phyloP scores from a whole-genome alignment of 208 protist genomes.

The Trypanosoma cruzi region DNA sequence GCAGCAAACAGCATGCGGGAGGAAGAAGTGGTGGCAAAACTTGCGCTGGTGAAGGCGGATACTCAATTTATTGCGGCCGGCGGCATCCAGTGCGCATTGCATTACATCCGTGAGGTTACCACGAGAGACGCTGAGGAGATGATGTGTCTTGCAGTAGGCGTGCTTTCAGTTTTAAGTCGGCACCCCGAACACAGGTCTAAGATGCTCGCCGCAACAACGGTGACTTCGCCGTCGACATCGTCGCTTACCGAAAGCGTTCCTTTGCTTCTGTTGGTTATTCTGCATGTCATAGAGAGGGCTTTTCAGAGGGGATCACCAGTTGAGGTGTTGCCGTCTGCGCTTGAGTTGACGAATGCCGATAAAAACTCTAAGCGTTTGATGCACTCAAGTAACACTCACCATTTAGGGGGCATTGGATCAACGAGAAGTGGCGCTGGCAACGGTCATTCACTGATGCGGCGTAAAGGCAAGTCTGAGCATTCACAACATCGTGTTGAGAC shows the following conservation, averaged over 20 bases:
- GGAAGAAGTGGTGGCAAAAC: background rate
- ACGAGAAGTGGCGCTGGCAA: background rate
- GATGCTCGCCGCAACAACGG: background rate
- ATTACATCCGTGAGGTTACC: conserved; percentile 45
- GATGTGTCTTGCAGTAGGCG: conserved; percentile 44
- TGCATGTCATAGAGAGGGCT: conserved; percentile 12
- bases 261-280: conserved; percentile 7
- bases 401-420: background rate
- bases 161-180: conserved; percentile 35
- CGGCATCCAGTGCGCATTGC: conserved; percentile 52
- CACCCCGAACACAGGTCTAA: background rate
- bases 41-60: conserved; percentile 33
- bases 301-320: background rate
- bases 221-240: background rate
- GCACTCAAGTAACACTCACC: background rate
- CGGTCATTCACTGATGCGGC: background rate
- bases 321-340: background rate
- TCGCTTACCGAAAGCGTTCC: background rate
- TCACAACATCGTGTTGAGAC: background rate
- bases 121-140: conserved; percentile 34
- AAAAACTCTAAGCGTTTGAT: background rate
- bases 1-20: background rate
- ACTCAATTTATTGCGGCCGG: conserved; percentile 53
- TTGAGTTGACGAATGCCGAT: background rate
- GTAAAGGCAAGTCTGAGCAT: background rate